These are phyloP conservation scores for Penicillium atrosanguineum DNA, from an alignment of 495 filamentous ascomycete genomes.

Conservation along the genomic window DNA sequence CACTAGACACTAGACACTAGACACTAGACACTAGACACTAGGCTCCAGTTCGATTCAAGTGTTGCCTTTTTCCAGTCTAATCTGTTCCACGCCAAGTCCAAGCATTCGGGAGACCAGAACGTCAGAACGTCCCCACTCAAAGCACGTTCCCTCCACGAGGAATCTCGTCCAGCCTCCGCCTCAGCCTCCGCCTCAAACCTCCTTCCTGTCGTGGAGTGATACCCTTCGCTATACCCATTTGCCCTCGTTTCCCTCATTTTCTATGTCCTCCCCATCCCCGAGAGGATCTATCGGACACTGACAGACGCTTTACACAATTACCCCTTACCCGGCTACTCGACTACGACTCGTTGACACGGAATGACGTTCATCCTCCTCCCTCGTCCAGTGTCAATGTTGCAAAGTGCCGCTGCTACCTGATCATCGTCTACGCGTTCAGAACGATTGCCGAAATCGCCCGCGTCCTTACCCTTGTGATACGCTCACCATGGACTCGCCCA, in stretches of 20 bases:
- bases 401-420: conserved; percentile 22
- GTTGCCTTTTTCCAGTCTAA: background rate
- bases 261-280: background rate
- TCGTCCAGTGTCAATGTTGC: conserved; percentile 21
- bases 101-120: background rate
- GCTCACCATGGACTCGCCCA: conserved; percentile 54
- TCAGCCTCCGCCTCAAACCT: conserved; percentile 8
- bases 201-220: background rate
- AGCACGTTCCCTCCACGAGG: conserved; percentile 26
- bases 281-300: background rate
- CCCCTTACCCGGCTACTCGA: conserved; percentile 1
- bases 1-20: background rate
- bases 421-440: background rate
- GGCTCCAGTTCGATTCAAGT: background rate
- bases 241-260: background rate
- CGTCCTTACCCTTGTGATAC: background rate
- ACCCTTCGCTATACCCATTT: background rate
- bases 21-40: background rate
- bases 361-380: conserved; percentile 33
- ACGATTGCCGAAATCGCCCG: background rate
- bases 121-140: background rate
- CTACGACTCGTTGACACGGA: conserved; percentile 22
- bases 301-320: background rate
- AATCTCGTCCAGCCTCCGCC: conserved; percentile 28
- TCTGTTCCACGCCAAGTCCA: background rate